These are phyloP conservation scores for Solanum lignicaule DNA, from an alignment of 257 asterid genomes.

Conservation along the genomic window DNA sequence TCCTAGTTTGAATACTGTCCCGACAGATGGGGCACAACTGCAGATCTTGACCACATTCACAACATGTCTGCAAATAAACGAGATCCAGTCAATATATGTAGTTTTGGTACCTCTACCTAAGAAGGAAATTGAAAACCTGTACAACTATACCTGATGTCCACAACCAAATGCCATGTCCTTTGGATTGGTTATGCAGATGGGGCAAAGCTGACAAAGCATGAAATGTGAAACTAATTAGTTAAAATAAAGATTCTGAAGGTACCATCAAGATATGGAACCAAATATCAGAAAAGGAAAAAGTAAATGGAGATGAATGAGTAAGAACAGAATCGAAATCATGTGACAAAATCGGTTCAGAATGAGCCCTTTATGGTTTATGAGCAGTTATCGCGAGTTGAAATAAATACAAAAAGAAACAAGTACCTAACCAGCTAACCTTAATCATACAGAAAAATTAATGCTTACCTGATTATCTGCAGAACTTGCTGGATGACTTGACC, in stretches of 20 bases:
- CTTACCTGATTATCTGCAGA: constrained; percentile 62
- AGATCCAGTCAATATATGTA: background rate
- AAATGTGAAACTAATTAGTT: background rate
- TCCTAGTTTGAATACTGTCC: constrained; percentile 49
- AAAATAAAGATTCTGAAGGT: background rate
- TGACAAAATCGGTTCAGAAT: background rate
- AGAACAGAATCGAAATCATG: background rate
- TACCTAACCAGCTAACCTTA: background rate
- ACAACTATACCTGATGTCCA: constrained; percentile 72
- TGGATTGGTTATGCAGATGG: constrained; percentile 64
- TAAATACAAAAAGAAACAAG: background rate
- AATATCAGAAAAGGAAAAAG: background rate
- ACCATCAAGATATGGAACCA: background rate
- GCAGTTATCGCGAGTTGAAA: background rate
- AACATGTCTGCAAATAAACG: constrained; percentile 58
- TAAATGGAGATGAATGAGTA: background rate
- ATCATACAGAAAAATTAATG: background rate
- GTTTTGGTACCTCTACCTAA: background rate
- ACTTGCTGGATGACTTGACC: constrained; percentile 33
- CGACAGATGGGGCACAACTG: constrained; percentile 72
- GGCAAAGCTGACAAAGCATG: constrained; percentile 57
- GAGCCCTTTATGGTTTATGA: background rate
- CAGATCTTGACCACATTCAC: constrained; percentile 67
- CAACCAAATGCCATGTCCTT: constrained; percentile 96
- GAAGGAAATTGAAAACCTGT: background rate